Conservation (phyloP, 441 rosid species). For the Bruguiera hainesii region DNA sequence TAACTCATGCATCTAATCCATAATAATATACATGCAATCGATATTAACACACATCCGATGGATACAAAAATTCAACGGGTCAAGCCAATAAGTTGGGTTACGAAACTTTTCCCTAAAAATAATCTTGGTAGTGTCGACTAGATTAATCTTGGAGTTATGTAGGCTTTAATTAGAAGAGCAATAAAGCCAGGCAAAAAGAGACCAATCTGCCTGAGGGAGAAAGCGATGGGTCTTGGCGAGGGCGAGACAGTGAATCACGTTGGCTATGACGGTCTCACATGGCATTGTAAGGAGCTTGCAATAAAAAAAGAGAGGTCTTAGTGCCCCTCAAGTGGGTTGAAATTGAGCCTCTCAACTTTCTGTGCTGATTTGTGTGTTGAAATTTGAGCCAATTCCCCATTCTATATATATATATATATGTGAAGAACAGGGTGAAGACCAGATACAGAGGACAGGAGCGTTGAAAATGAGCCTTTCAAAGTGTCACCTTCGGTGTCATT, state of each 20-base stretch:
- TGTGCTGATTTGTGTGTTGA: no score
- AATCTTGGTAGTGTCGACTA: not conserved
- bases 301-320: slow-evolving; percentile 8
- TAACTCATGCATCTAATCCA: no score
- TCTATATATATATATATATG: no score
- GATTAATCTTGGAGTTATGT: slow-evolving; percentile 1
- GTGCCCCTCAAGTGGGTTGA: not conserved
- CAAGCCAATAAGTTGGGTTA: no score
- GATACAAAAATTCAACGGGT: no score
- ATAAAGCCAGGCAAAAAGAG: slow-evolving; percentile 10
- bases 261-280: slow-evolving; percentile 32
- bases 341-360: no score
- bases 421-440: not conserved
- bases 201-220: slow-evolving; percentile 42
- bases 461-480: no score
- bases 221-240: slow-evolving; percentile 26
- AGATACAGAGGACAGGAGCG: not conserved
- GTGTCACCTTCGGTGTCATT: not conserved
- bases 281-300: slow-evolving; percentile 33
- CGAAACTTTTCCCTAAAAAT: not conserved
- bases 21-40: no score
- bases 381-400: slow-evolving; percentile 1
- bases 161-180: not conserved
- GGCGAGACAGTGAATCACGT: slow-evolving; percentile 19
- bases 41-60: no score